Evolutionary conservation across 768 basidiomycete genomes (phyloP).

Genomic region (Termitomyces sp.): DNA sequence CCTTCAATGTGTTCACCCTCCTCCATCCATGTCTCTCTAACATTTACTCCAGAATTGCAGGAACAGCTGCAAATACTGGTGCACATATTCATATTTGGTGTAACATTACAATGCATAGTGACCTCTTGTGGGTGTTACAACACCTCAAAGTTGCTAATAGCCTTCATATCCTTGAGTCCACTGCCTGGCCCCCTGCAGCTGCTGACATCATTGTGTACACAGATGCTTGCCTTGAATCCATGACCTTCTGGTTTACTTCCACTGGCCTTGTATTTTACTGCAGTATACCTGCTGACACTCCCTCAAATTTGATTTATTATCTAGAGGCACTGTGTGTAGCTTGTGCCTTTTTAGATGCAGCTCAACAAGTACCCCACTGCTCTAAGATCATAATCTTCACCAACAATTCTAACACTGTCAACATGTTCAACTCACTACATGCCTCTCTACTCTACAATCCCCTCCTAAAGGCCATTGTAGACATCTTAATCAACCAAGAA

Average conservation of each 20-base stretch:
- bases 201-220: slow-evolving; percentile 11
- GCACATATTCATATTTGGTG: slow-evolving; percentile 18
- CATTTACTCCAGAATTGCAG: slow-evolving; percentile 29
- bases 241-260: not conserved
- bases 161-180: slow-evolving; percentile 18
- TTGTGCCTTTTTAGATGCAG: slow-evolving; percentile 9
- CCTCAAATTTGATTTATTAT: slow-evolving; percentile 20
- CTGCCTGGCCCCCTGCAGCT: slow-evolving; percentile 18
- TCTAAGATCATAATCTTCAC: slow-evolving; percentile 21
- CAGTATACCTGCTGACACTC: not conserved
- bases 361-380: not conserved
- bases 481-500: not conserved
- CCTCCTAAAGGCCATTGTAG: slow-evolving; percentile 14
- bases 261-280: slow-evolving; percentile 13
- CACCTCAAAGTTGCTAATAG: slow-evolving; percentile 19
- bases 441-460: slow-evolving; percentile 22
- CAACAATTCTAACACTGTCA: slow-evolving; percentile 27
- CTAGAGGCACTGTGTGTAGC: slow-evolving; percentile 23
- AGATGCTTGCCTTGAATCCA: not conserved
- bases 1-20: slow-evolving; percentile 35
- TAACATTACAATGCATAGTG: slow-evolving; percentile 19
- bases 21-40: slow-evolving; percentile 28
- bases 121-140: slow-evolving; percentile 27
- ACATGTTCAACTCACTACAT: slow-evolving; percentile 25
- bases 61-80: not conserved